Base-by-base conservation (phyloP, 2,329 filamentous ascomycete species). In the Paecilomyces variotii region DNA sequence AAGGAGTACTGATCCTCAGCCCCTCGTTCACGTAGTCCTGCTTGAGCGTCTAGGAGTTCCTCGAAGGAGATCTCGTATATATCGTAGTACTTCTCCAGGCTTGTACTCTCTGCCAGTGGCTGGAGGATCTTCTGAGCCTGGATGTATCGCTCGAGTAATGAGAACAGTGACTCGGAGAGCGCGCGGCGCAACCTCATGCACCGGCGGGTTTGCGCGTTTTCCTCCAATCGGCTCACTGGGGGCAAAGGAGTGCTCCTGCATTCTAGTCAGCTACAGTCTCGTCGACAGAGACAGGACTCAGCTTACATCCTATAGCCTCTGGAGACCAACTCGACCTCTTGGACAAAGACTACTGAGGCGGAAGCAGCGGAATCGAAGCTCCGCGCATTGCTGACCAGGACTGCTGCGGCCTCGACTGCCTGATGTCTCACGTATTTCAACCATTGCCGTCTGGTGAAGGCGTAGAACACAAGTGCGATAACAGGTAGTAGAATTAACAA, bases 251-350 rank as follows among this genome's bases (percentile, higher is more conserved):
- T 88, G 79, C 90, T 96, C 76, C 90, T 95, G 67, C 57, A 60
- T 34, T 45, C 57, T 67, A 64, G 61, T 65, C 62, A 68, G 63
- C 57, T 59, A 54, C 11, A 7, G 2, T 25, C 68, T 55, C 68
- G 54, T 60, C 59, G 26, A 28, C 49, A 56, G 27, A 19, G 50
- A 60, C 28, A 35, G 25, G 52, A 19, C 39, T 34, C 53, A 54
- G 77, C 86, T 73, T 75, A 91, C 86, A 96, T 81, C 75, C 90
- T 83, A 73, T 96, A 97, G 25, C 92, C 92, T 65, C 92, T 85
- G 30, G 92, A 95, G 27, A 97, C 91, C 32, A 97, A 81, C 76
- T 97, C 92, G n/a, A 97, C 91, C 75, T 97, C 92, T 72, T 96
- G 92, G 62, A 97, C 87, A 60, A 96, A 82, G 39, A 88, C 86